A percentile compares a stretch with the other conserved stretches of the same genome.
Conservation (phyloP, 805 yeast species). For the Hanseniaspora occidentalis region DNA sequence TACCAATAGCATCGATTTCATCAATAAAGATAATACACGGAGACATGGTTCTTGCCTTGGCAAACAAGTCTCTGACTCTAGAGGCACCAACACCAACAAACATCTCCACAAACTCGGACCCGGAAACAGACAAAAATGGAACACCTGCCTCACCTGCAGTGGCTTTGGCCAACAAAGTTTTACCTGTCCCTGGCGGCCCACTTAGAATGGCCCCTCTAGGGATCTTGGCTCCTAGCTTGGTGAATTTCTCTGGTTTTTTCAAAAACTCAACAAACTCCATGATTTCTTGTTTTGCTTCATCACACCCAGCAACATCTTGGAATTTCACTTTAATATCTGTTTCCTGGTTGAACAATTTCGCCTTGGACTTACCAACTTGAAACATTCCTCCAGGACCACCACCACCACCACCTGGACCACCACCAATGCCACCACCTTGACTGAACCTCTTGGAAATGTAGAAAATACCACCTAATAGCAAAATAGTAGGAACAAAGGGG, state of each 20-base stretch:
- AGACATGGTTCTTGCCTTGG: slow-evolving; percentile 84
- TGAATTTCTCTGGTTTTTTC: slow-evolving; percentile 83
- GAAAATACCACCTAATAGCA: slow-evolving; percentile 65
- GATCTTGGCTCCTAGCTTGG: slow-evolving; percentile 87
- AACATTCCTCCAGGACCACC: slow-evolving; percentile 39
- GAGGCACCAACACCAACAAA: slow-evolving; percentile 99
- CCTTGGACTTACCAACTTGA: slow-evolving; percentile 86
- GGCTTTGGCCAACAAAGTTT: slow-evolving; percentile 91
- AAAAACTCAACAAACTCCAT: slow-evolving; percentile 95
- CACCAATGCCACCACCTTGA: slow-evolving; percentile 20
- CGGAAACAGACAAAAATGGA: slow-evolving; percentile 90
- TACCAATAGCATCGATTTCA: slow-evolving; percentile 99
- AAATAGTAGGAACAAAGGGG: slow-evolving; percentile 63
- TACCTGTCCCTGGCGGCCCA: slow-evolving; percentile 99
- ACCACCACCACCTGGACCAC: slow-evolving; percentile 38
- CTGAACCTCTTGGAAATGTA: slow-evolving; percentile 32
- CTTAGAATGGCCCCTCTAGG: slow-evolving; percentile 96
- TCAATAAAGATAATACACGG: slow-evolving; percentile 95
- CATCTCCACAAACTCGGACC: slow-evolving; percentile 97
- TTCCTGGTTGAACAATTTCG: slow-evolving; percentile 83
- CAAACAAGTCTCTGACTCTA: slow-evolving; percentile 89
- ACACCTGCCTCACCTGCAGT: slow-evolving; percentile 99
- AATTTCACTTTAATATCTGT: slow-evolving; percentile 81
- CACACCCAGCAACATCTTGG: slow-evolving; percentile 94
- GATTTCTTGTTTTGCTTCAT: slow-evolving; percentile 93